These are phyloP conservation scores for Vanrija pseudolonga DNA, from an alignment of 1,284 basidiomycete species.

Conservation along the genomic window DNA sequence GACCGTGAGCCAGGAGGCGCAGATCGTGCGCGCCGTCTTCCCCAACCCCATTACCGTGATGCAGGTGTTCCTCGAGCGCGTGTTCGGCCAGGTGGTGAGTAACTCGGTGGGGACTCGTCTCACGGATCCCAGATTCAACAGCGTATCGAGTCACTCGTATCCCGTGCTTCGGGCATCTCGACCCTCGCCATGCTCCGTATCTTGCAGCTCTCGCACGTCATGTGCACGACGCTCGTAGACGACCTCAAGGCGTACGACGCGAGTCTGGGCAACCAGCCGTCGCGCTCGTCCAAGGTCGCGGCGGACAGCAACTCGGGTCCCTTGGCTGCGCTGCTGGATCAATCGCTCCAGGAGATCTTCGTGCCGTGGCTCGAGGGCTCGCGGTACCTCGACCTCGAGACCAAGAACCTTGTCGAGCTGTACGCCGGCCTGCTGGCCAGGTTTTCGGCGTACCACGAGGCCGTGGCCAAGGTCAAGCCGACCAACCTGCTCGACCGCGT, in stretches of 20 bases:
- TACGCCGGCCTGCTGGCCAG: conserved; percentile 70
- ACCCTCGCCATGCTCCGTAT: conserved; percentile 89
- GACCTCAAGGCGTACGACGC: conserved; percentile 91
- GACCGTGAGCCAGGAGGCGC: conserved; percentile 91
- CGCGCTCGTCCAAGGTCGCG: conserved; percentile 16
- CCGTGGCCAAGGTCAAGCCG: conserved; percentile 72
- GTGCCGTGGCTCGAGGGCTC: conserved; percentile 88
- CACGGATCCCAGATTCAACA: conserved; percentile 71
- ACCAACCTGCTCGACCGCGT: conserved; percentile 85
- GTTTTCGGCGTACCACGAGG: conserved; percentile 86
- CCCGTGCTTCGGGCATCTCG: conserved; percentile 67
- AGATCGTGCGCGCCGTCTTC: conserved; percentile 98
- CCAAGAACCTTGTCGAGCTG: conserved; percentile 75
- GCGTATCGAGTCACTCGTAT: conserved; percentile 81
- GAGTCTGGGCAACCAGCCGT: conserved; percentile 52
- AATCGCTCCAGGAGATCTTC: conserved; percentile 93
- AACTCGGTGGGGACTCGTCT: neutral
- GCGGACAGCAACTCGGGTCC: conserved; percentile 23
- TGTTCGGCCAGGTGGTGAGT: conserved; percentile 93
- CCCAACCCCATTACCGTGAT: conserved; percentile 96
- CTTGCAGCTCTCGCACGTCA: conserved; percentile 79
- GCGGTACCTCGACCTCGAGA: conserved; percentile 89
- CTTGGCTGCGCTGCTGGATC: conserved; percentile 82
- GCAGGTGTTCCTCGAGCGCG: conserved; percentile 96
- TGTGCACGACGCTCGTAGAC: conserved; percentile 75